Base-by-base conservation (phyloP, 768 basidiomycete genomes). In the Psilocybe azurescens region DNA sequence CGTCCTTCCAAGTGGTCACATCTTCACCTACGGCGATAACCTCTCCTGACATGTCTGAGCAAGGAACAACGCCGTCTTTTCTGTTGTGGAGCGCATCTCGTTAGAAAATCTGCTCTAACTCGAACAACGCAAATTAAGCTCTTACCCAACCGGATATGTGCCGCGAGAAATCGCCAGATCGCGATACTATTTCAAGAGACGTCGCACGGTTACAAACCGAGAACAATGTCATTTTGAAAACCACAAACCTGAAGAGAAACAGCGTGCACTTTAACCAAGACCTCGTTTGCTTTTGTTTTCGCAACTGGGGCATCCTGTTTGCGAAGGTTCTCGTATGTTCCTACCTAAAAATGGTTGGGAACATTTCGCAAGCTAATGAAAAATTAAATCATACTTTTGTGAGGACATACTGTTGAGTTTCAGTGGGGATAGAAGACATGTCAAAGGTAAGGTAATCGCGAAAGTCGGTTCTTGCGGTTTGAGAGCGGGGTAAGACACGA, bases 21-120 rank as follows among this genome's bases (percentile, higher is more conserved):
- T 76, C 79, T 11, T 71, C 71, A 5, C 80, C 80, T 10, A 86
- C 67, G 1, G 81, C 77, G 33, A 86, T 70, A 52, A 89, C 74
- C 65, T 87, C 86, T 11, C 87, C 86, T 16, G 86, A 84, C 72
- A 81, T 79, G 65, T 89, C 86, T 0, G 87, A 79, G 65, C 74
- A 76, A 38, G 77, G 77, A 9, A 81, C 74, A 0, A 77, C 63
- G 53, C 76, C 63, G 2, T 67, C 63, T 4, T 67, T 36, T 18
- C 71, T 67, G 53, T 29, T 20, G 46, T 52, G 14, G 6, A 36
- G 16, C 16, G 33, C 14, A 9, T 14, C 6, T 11, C 20, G 29
- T 44, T 44, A 5, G 54, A 32, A 9, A 41, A 58, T 7, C 32
- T 48, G n/a, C 10, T n/a, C 4, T 1, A n/a, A 14, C 5, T 4